Conservation (phyloP, 768 basidiomycete genomes). For the Rickenella mellea region DNA sequence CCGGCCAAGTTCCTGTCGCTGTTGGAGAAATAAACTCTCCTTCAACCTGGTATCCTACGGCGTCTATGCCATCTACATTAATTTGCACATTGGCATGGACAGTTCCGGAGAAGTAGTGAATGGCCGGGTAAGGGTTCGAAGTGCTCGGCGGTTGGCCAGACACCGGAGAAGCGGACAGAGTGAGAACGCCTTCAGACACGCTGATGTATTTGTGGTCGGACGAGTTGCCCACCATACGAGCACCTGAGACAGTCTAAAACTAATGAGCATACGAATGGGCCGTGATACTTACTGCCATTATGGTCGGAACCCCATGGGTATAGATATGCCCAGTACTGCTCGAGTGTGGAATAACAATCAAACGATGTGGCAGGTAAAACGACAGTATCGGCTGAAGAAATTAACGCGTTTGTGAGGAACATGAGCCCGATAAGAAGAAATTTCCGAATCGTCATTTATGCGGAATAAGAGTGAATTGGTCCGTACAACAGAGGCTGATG, state of each 20-base stretch:
- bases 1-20: slow-evolving; percentile 31
- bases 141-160: slow-evolving; percentile 30
- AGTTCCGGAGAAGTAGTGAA: slow-evolving; percentile 31
- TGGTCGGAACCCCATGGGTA: slow-evolving; percentile 40
- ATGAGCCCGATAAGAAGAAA: too few relatives aligned
- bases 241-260: slow-evolving; percentile 17
- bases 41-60: slow-evolving; percentile 26
- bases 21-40: slow-evolving; percentile 37
- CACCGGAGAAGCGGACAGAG: slow-evolving; percentile 31
- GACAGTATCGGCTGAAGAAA: too few relatives aligned
- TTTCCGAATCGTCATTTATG: too few relatives aligned
- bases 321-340: slow-evolving; percentile 31
- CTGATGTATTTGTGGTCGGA: slow-evolving; percentile 29
- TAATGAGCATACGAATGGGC: not conserved
- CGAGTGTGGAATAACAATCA: slow-evolving; percentile 26
- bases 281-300: slow-evolving; percentile 32
- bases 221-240: slow-evolving; percentile 33
- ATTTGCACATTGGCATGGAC: slow-evolving; percentile 33
- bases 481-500: too few relatives aligned
- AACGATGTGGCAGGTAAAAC: slow-evolving; percentile 32
- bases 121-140: slow-evolving; percentile 31
- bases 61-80: slow-evolving; percentile 23
- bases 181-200: slow-evolving; percentile 27
- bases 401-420: too few relatives aligned
- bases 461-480: too few relatives aligned